Evolutionary conservation across 1,139 yeast genomes (phyloP).

Genomic region (Sugiyamaella castrensis): DNA sequence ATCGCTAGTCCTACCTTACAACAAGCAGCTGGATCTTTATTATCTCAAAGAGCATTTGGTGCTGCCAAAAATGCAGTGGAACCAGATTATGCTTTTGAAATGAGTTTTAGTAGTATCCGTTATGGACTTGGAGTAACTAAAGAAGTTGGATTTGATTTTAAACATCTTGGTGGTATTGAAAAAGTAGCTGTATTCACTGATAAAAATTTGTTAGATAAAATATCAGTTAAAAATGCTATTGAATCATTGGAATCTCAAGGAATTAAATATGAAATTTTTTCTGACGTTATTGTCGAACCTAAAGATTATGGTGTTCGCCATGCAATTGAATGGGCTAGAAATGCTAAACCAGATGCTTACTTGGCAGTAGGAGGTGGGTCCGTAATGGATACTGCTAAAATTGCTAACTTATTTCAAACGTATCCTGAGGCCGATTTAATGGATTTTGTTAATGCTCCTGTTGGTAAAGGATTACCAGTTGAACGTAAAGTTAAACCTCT

Average conservation of each 20-base stretch:
- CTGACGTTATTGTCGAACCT: slow-evolving; percentile 42
- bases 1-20: slow-evolving; percentile 19
- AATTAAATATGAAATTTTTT: slow-evolving; percentile 38
- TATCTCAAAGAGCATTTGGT: slow-evolving; percentile 21
- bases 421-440: slow-evolving; percentile 41
- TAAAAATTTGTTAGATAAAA: slow-evolving; percentile 30
- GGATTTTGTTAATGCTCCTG: slow-evolving; percentile 44
- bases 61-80: slow-evolving; percentile 21
- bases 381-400: slow-evolving; percentile 43
- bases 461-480: slow-evolving; percentile 42
- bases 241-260: slow-evolving; percentile 39
- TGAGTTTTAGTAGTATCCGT: slow-evolving; percentile 43
- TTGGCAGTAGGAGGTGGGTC: slow-evolving; percentile 45
- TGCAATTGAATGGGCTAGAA: slow-evolving; percentile 42
- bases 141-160: slow-evolving; percentile 42
- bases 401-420: slow-evolving; percentile 40
- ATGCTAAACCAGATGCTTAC: slow-evolving; percentile 38
- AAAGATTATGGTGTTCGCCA: slow-evolving; percentile 40
- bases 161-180: slow-evolving; percentile 34
- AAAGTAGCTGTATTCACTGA: slow-evolving; percentile 39
- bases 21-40: slow-evolving; percentile 15
- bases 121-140: slow-evolving; percentile 42
- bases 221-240: slow-evolving; percentile 37
- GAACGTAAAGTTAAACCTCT: slow-evolving; percentile 38
- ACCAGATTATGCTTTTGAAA: slow-evolving; percentile 42